phyloP scores from a whole-genome alignment of 805 yeast species.

The Candida berthetii region DNA sequence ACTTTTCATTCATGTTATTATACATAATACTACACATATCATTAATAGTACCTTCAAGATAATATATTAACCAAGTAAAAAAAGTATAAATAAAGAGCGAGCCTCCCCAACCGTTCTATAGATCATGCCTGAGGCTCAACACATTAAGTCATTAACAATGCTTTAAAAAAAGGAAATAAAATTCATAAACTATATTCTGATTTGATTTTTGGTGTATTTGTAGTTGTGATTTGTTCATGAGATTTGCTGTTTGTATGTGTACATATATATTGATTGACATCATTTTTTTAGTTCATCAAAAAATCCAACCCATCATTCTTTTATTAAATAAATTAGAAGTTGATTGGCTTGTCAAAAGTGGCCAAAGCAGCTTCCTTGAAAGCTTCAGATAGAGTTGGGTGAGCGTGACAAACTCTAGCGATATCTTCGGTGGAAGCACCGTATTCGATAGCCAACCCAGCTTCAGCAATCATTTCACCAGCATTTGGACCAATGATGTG shows the following conservation, averaged over 20 bases:
- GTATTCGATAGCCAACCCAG: conserved; percentile 94
- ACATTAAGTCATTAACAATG: neutral
- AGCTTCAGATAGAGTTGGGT: conserved; percentile 97
- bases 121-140: neutral
- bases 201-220: neutral
- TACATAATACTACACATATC: neutral
- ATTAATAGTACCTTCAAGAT: neutral
- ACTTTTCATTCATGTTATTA: too few species aligned
- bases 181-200: neutral
- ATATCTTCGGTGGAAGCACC: conserved; percentile 98
- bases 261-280: neutral
- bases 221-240: neutral
- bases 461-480: conserved; percentile 99
- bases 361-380: conserved; percentile 97
- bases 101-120: neutral
- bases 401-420: conserved; percentile 97
- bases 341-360: conserved; percentile 86
- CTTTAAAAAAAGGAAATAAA: neutral
- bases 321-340: conserved; percentile 41
- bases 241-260: neutral
- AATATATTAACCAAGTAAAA: neutral
- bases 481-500: conserved; percentile 98
- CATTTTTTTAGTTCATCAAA: too few species aligned
- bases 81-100: neutral
- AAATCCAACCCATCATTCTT: too few species aligned